These are phyloP conservation scores for Microbotryum scabiosae DNA, from an alignment of 1,284 basidiomycete genomes.

Conservation along the genomic window DNA sequence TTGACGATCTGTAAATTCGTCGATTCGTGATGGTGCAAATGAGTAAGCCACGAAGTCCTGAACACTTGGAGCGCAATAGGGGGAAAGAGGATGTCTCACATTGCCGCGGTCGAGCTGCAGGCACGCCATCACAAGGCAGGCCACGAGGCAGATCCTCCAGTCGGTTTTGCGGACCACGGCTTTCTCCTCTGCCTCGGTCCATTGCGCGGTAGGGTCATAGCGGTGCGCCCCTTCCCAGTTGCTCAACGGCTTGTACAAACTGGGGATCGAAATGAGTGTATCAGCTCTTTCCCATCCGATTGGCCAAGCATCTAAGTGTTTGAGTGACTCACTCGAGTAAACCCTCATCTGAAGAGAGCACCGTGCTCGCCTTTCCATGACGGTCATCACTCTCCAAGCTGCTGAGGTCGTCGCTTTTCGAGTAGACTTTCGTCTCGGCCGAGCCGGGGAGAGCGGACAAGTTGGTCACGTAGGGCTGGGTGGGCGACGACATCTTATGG, in stretches of 20 bases:
- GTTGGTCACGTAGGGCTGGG: too few relatives aligned
- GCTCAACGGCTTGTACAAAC: conserved; percentile 30
- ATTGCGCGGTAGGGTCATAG: conserved; percentile 40
- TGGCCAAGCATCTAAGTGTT: too few relatives aligned
- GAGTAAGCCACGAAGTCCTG: background rate
- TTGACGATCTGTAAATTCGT: conserved; percentile 23
- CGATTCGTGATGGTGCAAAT: too few relatives aligned
- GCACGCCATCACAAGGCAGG: conserved; percentile 37
- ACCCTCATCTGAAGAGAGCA: too few relatives aligned
- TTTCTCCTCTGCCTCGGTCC: conserved; percentile 40
- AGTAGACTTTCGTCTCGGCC: too few relatives aligned
- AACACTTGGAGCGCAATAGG: background rate
- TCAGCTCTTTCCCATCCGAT: too few relatives aligned
- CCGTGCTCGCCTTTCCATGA: too few relatives aligned
- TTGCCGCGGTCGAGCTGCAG: conserved; percentile 39
- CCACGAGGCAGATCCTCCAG: conserved; percentile 22
- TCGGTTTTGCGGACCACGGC: conserved; percentile 35
- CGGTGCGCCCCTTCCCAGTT: conserved; percentile 37
- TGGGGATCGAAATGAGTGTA: background rate
- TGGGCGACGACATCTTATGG: too few relatives aligned
- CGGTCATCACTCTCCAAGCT: too few relatives aligned
- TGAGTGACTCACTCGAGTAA: too few relatives aligned
- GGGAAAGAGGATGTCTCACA: conserved; percentile 15
- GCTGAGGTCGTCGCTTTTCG: too few relatives aligned
- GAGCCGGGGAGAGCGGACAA: too few relatives aligned